Conservation (phyloP, 192 early-diverging fungal genomes). For the Coemansia sp. region DNA sequence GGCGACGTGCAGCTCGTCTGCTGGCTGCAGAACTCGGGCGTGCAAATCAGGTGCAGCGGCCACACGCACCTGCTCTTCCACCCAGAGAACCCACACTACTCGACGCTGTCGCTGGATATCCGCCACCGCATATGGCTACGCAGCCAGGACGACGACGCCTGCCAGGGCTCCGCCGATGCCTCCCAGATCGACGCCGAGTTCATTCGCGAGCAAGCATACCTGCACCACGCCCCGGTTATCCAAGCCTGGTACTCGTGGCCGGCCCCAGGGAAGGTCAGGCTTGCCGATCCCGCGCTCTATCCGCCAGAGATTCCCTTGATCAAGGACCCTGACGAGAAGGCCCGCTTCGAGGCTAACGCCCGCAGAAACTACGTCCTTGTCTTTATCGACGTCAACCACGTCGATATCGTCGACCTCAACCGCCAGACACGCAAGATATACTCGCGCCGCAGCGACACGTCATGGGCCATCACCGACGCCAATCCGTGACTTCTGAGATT, state of each 20-base stretch:
- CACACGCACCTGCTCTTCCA: conserved; percentile 49
- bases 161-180: too few species aligned
- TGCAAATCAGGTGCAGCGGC: conserved; percentile 48
- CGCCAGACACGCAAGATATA: conserved; percentile 31
- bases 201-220: conserved; percentile 52
- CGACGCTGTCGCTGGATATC: conserved; percentile 45
- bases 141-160: conserved; percentile 7
- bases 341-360: conserved; percentile 40
- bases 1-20: conserved; percentile 43
- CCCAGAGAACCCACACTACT: conserved; percentile 50
- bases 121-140: conserved; percentile 50
- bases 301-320: conserved; percentile 33
- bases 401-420: conserved; percentile 49
- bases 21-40: conserved; percentile 30
- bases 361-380: conserved; percentile 53
- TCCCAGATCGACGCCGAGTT: conserved; percentile 35
- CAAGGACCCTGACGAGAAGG: conserved; percentile 21
- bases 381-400: conserved; percentile 46
- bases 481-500: conserved; percentile 30
- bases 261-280: conserved; percentile 37
- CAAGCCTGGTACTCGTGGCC: conserved; percentile 59
- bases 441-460: conserved; percentile 43
- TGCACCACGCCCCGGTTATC: conserved; percentile 39
- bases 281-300: conserved; percentile 33
- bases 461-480: conserved; percentile 40